phyloP scores from a whole-genome alignment of 345 rosid species.

The Populus deltoides region DNA sequence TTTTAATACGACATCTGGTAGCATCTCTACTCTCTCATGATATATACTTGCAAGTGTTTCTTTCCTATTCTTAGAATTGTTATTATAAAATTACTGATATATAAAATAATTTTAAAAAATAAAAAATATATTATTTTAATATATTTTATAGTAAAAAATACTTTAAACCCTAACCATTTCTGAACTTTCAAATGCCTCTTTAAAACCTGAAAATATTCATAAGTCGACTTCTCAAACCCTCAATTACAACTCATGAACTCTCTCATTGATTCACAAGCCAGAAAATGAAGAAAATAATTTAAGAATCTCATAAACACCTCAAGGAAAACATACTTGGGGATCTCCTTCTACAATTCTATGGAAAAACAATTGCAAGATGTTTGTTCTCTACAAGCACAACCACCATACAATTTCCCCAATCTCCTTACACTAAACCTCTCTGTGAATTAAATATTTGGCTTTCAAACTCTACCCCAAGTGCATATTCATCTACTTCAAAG shows the following conservation, averaged over 20 bases:
- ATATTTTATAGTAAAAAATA: too few species aligned
- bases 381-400: background rate
- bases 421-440: background rate
- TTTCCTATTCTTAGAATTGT: too few species aligned
- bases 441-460: conserved; percentile 42
- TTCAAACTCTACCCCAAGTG: conserved; percentile 57
- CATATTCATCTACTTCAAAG: conserved; percentile 63
- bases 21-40: too few species aligned
- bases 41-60: too few species aligned
- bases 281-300: background rate
- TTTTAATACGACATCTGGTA: too few species aligned
- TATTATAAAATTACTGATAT: too few species aligned
- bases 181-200: too few species aligned
- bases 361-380: background rate
- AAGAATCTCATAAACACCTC: background rate
- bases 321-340: background rate
- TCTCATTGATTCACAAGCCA: conserved; percentile 1
- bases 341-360: background rate
- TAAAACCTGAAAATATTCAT: background rate
- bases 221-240: conserved; percentile 2
- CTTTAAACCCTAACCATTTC: too few species aligned
- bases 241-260: conserved; percentile 2
- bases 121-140: too few species aligned
- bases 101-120: too few species aligned
- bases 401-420: too few species aligned